Evolutionary conservation across 805 yeast species (phyloP), one percentile per base, ranked within the genome.

Genomic region (Starmerella apis): DNA sequence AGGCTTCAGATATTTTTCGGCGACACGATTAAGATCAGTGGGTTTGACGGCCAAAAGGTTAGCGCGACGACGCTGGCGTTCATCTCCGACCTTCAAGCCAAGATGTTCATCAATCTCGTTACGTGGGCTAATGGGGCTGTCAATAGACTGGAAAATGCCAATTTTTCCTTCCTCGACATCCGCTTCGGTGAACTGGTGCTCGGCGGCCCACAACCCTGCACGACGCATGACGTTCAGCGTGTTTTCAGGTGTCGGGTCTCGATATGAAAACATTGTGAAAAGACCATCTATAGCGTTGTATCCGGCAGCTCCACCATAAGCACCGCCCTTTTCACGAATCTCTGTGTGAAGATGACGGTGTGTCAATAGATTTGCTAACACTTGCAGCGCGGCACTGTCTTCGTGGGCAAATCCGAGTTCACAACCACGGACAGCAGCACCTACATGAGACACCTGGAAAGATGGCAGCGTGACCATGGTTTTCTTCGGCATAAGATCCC

Each of bases 281-380:
- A 80, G 59, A 0, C 96, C 97, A 46, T 83, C 86, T 20, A 85
- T 63, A 0, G 90, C 86, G 63, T 81, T 84, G 64, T 81, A 92
- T 7, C 76, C 68, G 4, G 94, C 83, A 3, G 98, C 98, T 5
- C 95, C 97, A 7, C 98, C 98, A 63, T 92, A 92, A 0, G 98
- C 98, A 52, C 98, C 98, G 50, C 95, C 95, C 61, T 90, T 79
- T 63, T 92, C 98, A 57, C 98, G 77, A 33, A 92, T 79, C 56
- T 87, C 95, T 11, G 86, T 77, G 65, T 92, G 98, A 44, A 92
- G 69, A 57, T 84, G 78, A 61, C 83, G 85, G 67, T 82, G 88
- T 0, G 95, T 81, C 57, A 87, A 65, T 51, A 92, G 64, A 58
- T 83, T 88, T 1, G 96, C 75, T 43, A 92, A 71, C 0, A 92